These are phyloP conservation scores for Earliella scabrosa DNA, from an alignment of 1,284 basidiomycete genomes.

Conservation along the genomic window DNA sequence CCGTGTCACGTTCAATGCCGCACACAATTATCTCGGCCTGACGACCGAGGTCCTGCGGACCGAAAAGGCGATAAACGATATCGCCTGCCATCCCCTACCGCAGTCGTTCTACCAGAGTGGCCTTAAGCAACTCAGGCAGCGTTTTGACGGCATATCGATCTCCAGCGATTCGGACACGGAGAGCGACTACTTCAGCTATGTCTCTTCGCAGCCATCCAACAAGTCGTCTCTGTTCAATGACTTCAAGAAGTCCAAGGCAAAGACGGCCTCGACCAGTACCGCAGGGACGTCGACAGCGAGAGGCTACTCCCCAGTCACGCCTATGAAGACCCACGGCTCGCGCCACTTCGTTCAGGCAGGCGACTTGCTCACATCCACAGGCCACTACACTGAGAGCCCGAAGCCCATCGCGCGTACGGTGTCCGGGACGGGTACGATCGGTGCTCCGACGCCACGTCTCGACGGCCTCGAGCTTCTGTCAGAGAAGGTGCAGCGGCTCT, in stretches of 20 bases:
- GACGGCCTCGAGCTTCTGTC: conserved; percentile 7
- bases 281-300: conserved; percentile 25
- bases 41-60: conserved; percentile 96
- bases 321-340: conserved; percentile 28
- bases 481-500: conserved; percentile 26
- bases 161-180: conserved; percentile 50
- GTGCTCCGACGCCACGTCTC: conserved; percentile 17
- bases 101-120: conserved; percentile 94
- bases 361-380: conserved; percentile 62
- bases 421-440: conserved; percentile 53
- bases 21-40: conserved; percentile 94
- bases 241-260: conserved; percentile 9
- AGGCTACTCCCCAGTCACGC: conserved; percentile 17
- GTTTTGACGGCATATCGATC: conserved; percentile 66
- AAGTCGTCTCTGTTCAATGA: conserved; percentile 18
- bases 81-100: conserved; percentile 95
- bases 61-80: conserved; percentile 95
- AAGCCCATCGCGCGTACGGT: conserved; percentile 52
- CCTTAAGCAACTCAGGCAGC: conserved; percentile 85
- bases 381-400: conserved; percentile 48
- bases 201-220: conserved; percentile 29
- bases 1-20: conserved; percentile 94
- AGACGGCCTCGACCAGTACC: conserved; percentile 17
- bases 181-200: conserved; percentile 56
- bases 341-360: conserved; percentile 63